Conservation (phyloP, 2,329 filamentous ascomycete species). For the Leptographium flavum region DNA sequence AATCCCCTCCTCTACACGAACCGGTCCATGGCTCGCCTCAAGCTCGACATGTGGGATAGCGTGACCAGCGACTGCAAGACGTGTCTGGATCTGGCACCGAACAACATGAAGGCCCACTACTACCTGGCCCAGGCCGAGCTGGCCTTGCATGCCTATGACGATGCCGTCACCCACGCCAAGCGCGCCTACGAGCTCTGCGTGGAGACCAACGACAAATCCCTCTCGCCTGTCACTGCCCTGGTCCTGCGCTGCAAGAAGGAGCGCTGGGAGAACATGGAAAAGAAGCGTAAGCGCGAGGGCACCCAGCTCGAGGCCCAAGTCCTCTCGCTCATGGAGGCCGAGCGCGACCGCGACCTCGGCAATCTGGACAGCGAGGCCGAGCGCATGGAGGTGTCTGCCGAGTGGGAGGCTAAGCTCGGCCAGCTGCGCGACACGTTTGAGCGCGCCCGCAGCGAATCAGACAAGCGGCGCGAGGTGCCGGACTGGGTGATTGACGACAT, state of each 20-base stretch:
- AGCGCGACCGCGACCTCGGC: conserved; percentile 21
- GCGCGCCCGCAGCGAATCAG: conserved; percentile 26
- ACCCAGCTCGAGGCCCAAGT: too few relatives aligned
- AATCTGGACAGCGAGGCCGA: conserved; percentile 24
- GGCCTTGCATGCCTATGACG: conserved; percentile 55
- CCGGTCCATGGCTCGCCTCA: conserved; percentile 69
- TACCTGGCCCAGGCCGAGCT: conserved; percentile 75
- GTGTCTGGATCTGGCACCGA: conserved; percentile 53
- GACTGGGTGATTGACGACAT: conserved; percentile 70
- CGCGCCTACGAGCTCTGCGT: conserved; percentile 60
- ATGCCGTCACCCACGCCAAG: conserved; percentile 56
- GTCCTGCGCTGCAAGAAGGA: conserved; percentile 74
- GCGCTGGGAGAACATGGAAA: conserved; percentile 67
- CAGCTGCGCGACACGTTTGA: conserved; percentile 36
- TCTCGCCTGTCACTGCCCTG: conserved; percentile 55
- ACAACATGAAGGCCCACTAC: conserved; percentile 69
- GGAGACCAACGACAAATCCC: conserved; percentile 44
- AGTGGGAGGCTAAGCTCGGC: conserved; percentile 31
- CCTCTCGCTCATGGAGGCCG: conserved; percentile 21
- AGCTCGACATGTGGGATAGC: conserved; percentile 56
- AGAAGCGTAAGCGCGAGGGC: conserved; percentile 30
- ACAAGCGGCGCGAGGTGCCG: conserved; percentile 46
- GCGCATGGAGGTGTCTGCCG: conserved; percentile 29
- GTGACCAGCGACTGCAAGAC: conserved; percentile 65
- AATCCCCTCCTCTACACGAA: conserved; percentile 81